Evolutionary conservation across 371 early-diverging fungal genomes (phyloP).

Genomic region (Chytridium lagenaria): DNA sequence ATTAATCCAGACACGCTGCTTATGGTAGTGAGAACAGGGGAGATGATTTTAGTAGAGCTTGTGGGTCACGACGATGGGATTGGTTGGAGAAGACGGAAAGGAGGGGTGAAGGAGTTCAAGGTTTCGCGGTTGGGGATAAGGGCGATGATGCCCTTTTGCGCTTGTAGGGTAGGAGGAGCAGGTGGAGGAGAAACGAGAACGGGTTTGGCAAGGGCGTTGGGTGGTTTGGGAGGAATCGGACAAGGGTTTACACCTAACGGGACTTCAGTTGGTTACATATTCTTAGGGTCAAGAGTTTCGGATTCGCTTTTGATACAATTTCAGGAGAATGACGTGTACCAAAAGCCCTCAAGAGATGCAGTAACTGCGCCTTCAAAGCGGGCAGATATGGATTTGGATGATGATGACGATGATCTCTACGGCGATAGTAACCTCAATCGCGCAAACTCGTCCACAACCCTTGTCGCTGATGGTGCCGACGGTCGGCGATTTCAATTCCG

Average conservation of each 20-base stretch:
- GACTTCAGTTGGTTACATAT: conserved; percentile 64
- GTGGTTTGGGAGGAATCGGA: conserved; percentile 48
- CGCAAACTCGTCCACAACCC: background rate
- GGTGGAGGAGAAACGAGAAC: background rate
- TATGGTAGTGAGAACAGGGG: conserved; percentile 68
- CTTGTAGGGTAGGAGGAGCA: conserved; percentile 22
- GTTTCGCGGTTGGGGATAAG: conserved; percentile 42
- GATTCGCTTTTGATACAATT: conserved; percentile 81
- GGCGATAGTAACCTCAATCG: conserved; percentile 38
- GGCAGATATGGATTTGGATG: conserved; percentile 21
- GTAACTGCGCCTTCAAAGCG: background rate
- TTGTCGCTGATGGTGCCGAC: conserved; percentile 13
- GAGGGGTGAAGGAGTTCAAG: conserved; percentile 53
- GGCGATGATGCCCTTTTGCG: conserved; percentile 28
- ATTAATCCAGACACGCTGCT: conserved; percentile 61
- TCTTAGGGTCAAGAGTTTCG: conserved; percentile 80
- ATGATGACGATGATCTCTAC: conserved; percentile 54
- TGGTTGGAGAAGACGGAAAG: conserved; percentile 68
- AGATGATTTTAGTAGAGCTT: conserved; percentile 73
- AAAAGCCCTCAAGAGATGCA: background rate
- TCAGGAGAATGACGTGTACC: conserved; percentile 33
- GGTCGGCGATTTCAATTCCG: conserved; percentile 61
- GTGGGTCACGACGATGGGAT: conserved; percentile 58
- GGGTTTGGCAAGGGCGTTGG: conserved; percentile 36
- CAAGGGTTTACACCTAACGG: conserved; percentile 36